These are phyloP conservation scores for Diaporthe destruens DNA, from an alignment of 2,329 filamentous ascomycete species.

Conservation along the genomic window DNA sequence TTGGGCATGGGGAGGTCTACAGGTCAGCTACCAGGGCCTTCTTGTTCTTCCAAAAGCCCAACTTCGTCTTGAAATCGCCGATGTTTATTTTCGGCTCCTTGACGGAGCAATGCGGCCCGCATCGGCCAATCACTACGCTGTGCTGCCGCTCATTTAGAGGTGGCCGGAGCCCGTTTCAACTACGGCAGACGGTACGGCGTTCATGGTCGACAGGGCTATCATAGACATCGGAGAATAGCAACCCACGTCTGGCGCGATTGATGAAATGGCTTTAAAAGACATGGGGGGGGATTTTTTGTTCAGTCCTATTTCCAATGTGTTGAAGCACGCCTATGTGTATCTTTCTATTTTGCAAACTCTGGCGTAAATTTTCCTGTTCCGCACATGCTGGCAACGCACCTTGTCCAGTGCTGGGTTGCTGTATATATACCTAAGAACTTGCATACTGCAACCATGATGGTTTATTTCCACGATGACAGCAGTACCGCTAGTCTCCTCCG, in stretches of 20 bases:
- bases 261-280: neutral
- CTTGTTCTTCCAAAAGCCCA: neutral
- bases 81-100: constrained; percentile 15
- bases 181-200: neutral
- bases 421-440: too few relatives aligned
- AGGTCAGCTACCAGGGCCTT: neutral
- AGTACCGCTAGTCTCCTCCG: constrained; percentile 11
- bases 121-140: neutral
- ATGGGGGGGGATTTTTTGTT: neutral
- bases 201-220: neutral
- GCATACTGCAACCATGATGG: constrained; percentile 5
- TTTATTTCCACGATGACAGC: neutral
- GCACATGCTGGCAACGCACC: neutral
- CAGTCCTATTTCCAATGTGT: neutral
- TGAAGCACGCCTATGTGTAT: too few relatives aligned
- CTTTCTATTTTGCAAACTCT: neutral
- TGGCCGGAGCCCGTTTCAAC: constrained; percentile 28
- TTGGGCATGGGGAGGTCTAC: neutral
- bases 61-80: neutral
- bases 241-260: neutral
- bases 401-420: neutral
- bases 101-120: neutral
- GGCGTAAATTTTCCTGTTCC: neutral
- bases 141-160: neutral
- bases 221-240: neutral